Evolutionary conservation across 139 green algal genomes (phyloP).

Genomic region (Micractinium conductrix): DNA sequence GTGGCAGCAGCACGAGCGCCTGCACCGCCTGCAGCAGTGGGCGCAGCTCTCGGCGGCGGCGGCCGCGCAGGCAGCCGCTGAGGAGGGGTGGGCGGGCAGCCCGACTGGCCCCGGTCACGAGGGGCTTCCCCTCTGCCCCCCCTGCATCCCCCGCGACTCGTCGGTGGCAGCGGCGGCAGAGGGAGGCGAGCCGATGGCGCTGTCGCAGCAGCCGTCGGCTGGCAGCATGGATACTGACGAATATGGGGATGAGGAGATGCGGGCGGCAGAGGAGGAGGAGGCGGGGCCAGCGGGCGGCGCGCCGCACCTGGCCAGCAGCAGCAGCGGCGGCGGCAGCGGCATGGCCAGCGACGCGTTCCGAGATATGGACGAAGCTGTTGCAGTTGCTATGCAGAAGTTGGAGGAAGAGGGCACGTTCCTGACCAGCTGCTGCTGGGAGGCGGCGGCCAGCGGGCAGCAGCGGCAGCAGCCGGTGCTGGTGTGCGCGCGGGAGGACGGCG

Average conservation of each 20-base stretch:
- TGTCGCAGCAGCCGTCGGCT: background rate
- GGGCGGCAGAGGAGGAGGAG: background rate
- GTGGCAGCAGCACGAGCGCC: background rate
- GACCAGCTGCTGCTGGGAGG: conserved; percentile 2
- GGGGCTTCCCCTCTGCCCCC: background rate
- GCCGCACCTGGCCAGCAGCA: background rate
- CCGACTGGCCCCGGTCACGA: no score
- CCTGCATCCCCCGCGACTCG: background rate
- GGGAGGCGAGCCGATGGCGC: background rate
- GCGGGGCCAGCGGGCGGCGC: background rate
- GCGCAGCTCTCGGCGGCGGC: background rate
- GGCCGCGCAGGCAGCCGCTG: background rate
- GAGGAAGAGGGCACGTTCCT: background rate
- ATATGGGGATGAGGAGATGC: background rate
- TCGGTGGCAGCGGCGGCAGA: background rate
- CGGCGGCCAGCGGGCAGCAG: background rate
- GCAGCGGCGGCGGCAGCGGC: background rate
- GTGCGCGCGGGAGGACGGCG: conserved; percentile 9
- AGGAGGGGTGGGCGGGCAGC: background rate
- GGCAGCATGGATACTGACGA: background rate
- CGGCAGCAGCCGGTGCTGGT: background rate
- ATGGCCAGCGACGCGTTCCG: background rate
- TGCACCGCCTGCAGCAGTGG: background rate
- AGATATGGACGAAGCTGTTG: background rate
- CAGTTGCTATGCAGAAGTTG: background rate